Base-by-base conservation (phyloP, 805 yeast species). In the Peterozyma toletana region DNA sequence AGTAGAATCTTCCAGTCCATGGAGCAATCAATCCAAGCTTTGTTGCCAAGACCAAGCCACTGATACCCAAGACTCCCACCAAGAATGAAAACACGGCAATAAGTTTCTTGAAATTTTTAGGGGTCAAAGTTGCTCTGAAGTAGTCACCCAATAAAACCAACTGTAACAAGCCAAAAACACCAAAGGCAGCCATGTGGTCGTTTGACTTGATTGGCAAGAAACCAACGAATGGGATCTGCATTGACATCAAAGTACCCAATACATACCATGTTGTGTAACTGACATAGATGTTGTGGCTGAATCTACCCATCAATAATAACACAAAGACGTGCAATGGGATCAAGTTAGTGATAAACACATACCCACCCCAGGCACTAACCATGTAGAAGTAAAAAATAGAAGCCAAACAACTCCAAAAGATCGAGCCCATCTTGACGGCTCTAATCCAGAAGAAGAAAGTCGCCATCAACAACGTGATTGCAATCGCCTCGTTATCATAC, bases 331-430 rank as follows among this genome's bases (percentile, higher is more conserved):
- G 99, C 54, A 93, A 71, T 39, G 99, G 99, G 56, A 93, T 88
- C 73, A 95, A 80, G 68, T 93, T 93, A 47, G 99, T 93, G 67
- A 93, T 95, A 72, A 93, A 93, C 42, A 95, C 99, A 61, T 93
- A 93, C 27, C 99, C 99, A 71, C 99, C 99, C 97, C 99, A 90
- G 11, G 99, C 99, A 39, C 95, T 82, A 42, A 93, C 99, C 99
- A 93, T 93, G 73, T 93, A 93, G 66, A 95, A 93, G 70, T 95
- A 93, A 55, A 81, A 84, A 31, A 88, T 60, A 1, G 99, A 95
- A 29, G 97, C 80, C 53, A 84, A 67, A 2, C 91, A 71, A 10
- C 88, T 93, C 71, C 81, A 87, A 52, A 86, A 74, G 14, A 90
- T 80, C 1, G 96, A 86, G 38, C 99, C 99, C 35, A 84, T 71